Evolutionary conservation across 2,329 filamentous ascomycete genomes (phyloP).

Genomic region (Clonostachys byssicola): DNA sequence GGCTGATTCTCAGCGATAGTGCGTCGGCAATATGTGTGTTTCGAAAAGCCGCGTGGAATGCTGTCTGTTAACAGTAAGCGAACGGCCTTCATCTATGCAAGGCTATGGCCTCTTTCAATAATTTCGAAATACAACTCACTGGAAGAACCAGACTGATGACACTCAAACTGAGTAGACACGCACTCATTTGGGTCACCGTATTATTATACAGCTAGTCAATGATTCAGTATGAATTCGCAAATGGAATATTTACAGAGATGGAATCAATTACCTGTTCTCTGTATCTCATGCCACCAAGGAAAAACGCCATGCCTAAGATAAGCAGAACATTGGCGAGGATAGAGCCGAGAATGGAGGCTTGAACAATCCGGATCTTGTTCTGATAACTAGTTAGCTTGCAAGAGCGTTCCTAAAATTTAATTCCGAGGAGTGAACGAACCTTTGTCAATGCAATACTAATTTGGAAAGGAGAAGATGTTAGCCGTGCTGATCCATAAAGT

Average conservation of each 20-base stretch:
- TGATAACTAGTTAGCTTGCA: conserved; percentile 13
- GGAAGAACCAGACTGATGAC: conserved; percentile 86
- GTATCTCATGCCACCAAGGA: conserved; percentile 79
- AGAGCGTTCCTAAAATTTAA: not conserved
- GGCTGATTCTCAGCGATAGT: conserved; percentile 78
- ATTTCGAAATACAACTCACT: conserved; percentile 37
- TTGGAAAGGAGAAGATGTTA: too few relatives aligned
- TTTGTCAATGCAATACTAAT: conserved; percentile 71
- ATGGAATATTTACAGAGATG: not conserved
- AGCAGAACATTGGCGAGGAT: conserved; percentile 85
- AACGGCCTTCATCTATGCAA: not conserved
- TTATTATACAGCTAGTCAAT: conserved; percentile 75
- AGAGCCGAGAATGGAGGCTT: conserved; percentile 84
- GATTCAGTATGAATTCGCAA: too few relatives aligned
- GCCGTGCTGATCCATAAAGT: not conserved
- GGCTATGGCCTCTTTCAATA: too few relatives aligned
- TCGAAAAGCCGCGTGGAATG: conserved; percentile 85
- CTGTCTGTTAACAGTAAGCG: conserved; percentile 53
- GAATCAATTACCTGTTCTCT: conserved; percentile 66
- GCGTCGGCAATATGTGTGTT: conserved; percentile 57
- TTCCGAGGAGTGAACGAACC: conserved; percentile 14
- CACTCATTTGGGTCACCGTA: conserved; percentile 94
- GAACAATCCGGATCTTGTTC: conserved; percentile 85
- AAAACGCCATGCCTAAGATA: conserved; percentile 88
- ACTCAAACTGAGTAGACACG: conserved; percentile 83